Percentiles rank a stretch among this genome's conserved stretches.
These are phyloP conservation scores for Trichophyton simii DNA, from an alignment of 2,329 filamentous ascomycete species.

Conservation along the genomic window DNA sequence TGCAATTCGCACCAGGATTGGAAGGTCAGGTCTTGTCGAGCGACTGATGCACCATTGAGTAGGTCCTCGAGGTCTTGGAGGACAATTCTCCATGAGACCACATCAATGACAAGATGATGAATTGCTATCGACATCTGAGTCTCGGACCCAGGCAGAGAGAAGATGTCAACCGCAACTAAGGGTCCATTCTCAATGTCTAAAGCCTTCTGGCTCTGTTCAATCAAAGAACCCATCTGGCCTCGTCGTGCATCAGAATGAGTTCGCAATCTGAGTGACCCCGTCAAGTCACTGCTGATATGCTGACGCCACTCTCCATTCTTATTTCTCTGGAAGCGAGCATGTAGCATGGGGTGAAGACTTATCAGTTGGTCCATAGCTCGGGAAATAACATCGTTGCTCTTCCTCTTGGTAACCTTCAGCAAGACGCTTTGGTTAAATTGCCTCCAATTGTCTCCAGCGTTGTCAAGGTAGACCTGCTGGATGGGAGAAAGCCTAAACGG, in stretches of 20 bases:
- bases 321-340: conserved; percentile 14
- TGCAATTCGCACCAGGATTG: conserved; percentile 29
- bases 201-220: conserved; percentile 21
- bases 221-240: conserved; percentile 16
- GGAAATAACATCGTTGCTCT: conserved; percentile 6
- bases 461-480: conserved; percentile 16
- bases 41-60: conserved; percentile 20
- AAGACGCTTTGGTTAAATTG: conserved; percentile 18
- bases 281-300: conserved; percentile 17
- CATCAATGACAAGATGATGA: conserved; percentile 17
- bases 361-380: conserved; percentile 12
- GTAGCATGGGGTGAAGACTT: conserved; percentile 16
- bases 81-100: conserved; percentile 18
- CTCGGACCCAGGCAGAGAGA: conserved; percentile 4
- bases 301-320: conserved; percentile 15
- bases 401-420: conserved; percentile 7
- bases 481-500: conserved; percentile 16
- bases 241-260: conserved; percentile 17
- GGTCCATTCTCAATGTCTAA: conserved; percentile 24
- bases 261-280: conserved; percentile 23
- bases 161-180: conserved; percentile 10
- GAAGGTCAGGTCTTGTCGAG: conserved; percentile 24
- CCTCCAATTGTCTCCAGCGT: conserved; percentile 11
- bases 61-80: conserved; percentile 16
- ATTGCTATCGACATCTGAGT: conserved; percentile 13